Conservation (phyloP, 345 rosid genomes). For the Salix caprea region DNA sequence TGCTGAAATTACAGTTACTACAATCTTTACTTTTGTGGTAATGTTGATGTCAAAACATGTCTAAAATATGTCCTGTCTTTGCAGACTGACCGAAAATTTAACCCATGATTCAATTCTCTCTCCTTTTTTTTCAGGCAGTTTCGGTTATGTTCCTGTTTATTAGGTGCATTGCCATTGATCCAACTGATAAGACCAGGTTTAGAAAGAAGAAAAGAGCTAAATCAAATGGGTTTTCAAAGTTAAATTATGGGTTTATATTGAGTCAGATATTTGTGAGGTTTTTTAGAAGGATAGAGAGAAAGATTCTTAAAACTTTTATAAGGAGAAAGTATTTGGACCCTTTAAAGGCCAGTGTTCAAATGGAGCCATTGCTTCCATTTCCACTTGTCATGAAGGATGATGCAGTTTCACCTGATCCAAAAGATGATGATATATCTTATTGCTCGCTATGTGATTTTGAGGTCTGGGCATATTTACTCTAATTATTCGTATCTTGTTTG, state of each 20-base stretch:
- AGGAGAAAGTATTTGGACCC: conserved; percentile 86
- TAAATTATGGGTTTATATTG: conserved; percentile 68
- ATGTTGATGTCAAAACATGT: conserved; percentile 3
- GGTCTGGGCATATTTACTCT: conserved; percentile 33
- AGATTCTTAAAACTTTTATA: conserved; percentile 68
- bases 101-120: background rate
- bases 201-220: conserved; percentile 55
- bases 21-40: conserved; percentile 69
- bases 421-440: conserved; percentile 73
- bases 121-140: conserved; percentile 47
- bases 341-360: conserved; percentile 46
- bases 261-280: conserved; percentile 72
- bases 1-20: conserved; percentile 61
- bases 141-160: conserved; percentile 69
- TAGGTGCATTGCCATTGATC: conserved; percentile 86
- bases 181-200: conserved; percentile 75
- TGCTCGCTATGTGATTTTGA: conserved; percentile 83
- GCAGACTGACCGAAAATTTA: background rate
- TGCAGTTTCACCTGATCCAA: conserved; percentile 60
- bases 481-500: background rate
- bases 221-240: conserved; percentile 47
- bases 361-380: conserved; percentile 87
- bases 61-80: background rate
- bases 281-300: conserved; percentile 77
- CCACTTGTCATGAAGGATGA: conserved; percentile 78